Percentiles rank a stretch among this genome's conserved stretches.
These are phyloP conservation scores for Hortiboletus flavorubellus DNA, from an alignment of 768 basidiomycete species.

Conservation along the genomic window DNA sequence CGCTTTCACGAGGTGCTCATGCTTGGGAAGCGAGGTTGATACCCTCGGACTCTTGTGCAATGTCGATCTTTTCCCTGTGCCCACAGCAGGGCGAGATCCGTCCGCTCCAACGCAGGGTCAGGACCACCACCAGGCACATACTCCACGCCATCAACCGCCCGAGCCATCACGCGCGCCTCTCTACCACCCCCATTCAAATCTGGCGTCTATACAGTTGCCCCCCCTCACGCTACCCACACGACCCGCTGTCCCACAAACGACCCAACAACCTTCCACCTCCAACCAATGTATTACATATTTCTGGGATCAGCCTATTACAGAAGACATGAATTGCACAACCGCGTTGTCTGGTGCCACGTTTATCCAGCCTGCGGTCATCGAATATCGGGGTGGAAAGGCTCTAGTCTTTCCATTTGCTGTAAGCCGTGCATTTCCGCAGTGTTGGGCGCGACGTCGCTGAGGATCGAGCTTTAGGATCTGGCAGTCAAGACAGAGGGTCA, in stretches of 20 bases:
- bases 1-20: constrained; percentile 1
- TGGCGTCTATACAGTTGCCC: constrained; percentile 21
- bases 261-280: constrained; percentile 10
- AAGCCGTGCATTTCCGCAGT: constrained; percentile 15
- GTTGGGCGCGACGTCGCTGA: constrained; percentile 1
- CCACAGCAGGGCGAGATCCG: constrained; percentile 18
- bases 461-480: constrained; percentile 46
- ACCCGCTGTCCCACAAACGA: not conserved
- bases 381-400: constrained; percentile 49
- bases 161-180: constrained; percentile 9
- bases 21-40: constrained; percentile 50
- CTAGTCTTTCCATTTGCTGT: constrained; percentile 67
- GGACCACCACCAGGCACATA: constrained; percentile 14
- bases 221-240: constrained; percentile 18
- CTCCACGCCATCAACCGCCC: not conserved
- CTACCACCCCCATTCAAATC: constrained; percentile 15
- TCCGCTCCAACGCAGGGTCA: constrained; percentile 1
- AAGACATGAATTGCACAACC: constrained; percentile 43
- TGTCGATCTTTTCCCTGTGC: constrained; percentile 71
- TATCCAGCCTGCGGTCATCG: constrained; percentile 50
- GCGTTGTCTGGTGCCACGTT: constrained; percentile 63
- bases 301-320: constrained; percentile 41
- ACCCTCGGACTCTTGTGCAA: constrained; percentile 71
- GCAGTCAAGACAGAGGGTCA: constrained; percentile 64
- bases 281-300: constrained; percentile 41